Evolutionary conservation across 768 basidiomycete species (phyloP).

Genomic region (Boletus reticulatus): DNA sequence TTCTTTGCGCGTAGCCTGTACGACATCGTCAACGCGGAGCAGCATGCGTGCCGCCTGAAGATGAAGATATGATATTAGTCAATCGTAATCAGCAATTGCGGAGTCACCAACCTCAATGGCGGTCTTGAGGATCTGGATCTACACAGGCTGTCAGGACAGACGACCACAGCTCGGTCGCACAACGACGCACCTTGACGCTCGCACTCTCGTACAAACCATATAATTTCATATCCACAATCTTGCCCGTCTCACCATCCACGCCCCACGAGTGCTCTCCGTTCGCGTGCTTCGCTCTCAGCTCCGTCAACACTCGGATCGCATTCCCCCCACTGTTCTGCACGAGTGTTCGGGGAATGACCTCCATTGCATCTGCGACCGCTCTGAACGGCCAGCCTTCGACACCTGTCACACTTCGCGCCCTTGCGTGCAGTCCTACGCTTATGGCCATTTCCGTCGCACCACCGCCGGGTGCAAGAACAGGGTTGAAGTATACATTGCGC

Average conservation of each 20-base stretch:
- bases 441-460: constrained; percentile 99
- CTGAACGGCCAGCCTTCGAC: constrained; percentile 90
- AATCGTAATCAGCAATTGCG: not conserved
- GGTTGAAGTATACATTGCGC: constrained; percentile 96
- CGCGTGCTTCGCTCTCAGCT: constrained; percentile 94
- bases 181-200: constrained; percentile 73
- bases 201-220: constrained; percentile 96
- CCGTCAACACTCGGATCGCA: constrained; percentile 89
- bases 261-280: constrained; percentile 91
- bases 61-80: not conserved
- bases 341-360: constrained; percentile 93
- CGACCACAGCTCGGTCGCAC: not conserved
- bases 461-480: constrained; percentile 88
- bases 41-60: constrained; percentile 82
- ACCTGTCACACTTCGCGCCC: constrained; percentile 77
- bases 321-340: constrained; percentile 96
- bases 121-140: constrained; percentile 96
- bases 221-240: constrained; percentile 91
- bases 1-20: constrained; percentile 77
- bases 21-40: constrained; percentile 91
- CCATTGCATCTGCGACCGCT: constrained; percentile 94
- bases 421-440: constrained; percentile 78
- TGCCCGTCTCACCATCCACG: constrained; percentile 94
- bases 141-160: not conserved
- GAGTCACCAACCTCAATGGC: constrained; percentile 73